These are phyloP conservation scores for Aspergillus egyptiacus DNA, from an alignment of 495 filamentous ascomycete species.

Conservation along the genomic window DNA sequence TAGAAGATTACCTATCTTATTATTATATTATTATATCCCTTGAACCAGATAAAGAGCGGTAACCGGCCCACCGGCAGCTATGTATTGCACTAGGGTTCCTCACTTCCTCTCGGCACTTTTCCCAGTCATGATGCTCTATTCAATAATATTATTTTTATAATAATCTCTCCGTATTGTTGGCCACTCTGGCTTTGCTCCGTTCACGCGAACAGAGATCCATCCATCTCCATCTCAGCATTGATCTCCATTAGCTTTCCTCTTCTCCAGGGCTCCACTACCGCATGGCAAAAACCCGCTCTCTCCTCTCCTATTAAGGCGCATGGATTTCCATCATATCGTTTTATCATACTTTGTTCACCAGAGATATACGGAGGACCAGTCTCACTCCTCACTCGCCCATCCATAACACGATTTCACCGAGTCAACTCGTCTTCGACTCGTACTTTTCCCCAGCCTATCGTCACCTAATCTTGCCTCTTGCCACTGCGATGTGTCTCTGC, in stretches of 20 bases:
- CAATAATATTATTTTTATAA: constrained; percentile 10
- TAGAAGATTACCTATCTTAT: neutral
- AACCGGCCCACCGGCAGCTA: constrained; percentile 17
- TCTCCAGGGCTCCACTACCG: constrained; percentile 6
- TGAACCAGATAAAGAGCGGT: constrained; percentile 1
- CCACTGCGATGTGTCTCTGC: constrained; percentile 20
- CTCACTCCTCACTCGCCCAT: neutral
- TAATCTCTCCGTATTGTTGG: constrained; percentile 1
- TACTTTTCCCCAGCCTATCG: constrained; percentile 2
- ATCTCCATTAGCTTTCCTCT: neutral
- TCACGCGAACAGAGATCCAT: neutral
- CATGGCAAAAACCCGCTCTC: constrained; percentile 17
- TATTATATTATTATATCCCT: neutral
- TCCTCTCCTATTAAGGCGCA: constrained; percentile 8
- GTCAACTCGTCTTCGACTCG: neutral
- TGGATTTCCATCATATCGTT: constrained; percentile 6
- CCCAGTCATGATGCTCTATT: constrained; percentile 11
- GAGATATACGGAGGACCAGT: neutral
- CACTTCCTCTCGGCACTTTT: constrained; percentile 26
- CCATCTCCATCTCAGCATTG: constrained; percentile 1
- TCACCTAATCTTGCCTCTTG: constrained; percentile 14
- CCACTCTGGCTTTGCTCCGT: constrained; percentile 5
- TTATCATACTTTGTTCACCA: no score
- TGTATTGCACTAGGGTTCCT: no score
- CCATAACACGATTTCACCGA: neutral